Percentiles rank a stretch among this genome's conserved stretches.
These are phyloP conservation scores for Galerina sulciceps DNA, from an alignment of 768 basidiomycete genomes.

Conservation along the genomic window DNA sequence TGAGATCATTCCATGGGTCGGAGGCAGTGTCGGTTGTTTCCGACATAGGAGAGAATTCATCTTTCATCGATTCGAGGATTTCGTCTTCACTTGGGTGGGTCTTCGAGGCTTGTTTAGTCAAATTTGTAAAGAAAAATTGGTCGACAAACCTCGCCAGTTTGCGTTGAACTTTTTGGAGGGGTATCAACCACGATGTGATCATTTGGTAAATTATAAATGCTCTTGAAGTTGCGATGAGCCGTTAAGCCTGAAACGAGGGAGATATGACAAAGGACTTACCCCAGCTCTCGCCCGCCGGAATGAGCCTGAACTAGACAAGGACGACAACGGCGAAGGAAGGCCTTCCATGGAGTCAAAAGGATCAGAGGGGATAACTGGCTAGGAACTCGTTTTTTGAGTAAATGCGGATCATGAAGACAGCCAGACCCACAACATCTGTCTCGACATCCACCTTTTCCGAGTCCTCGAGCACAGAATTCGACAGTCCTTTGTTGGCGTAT, in stretches of 20 bases:
- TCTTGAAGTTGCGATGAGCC: slow-evolving; percentile 14
- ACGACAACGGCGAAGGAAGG: background rate
- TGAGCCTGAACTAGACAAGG: slow-evolving; percentile 15
- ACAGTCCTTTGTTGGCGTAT: too few relatives aligned
- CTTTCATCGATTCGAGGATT: too few relatives aligned
- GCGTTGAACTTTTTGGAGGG: background rate
- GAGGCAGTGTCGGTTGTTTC: background rate
- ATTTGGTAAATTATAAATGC: slow-evolving; percentile 33
- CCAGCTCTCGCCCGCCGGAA: slow-evolving; percentile 5
- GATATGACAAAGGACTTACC: slow-evolving; percentile 11
- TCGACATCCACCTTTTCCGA: too few relatives aligned
- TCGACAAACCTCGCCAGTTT: too few relatives aligned
- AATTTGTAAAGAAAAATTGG: background rate
- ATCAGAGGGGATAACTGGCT: background rate
- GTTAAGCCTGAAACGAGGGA: background rate
- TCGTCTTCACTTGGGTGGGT: background rate
- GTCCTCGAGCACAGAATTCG: too few relatives aligned
- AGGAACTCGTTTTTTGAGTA: background rate
- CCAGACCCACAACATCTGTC: too few relatives aligned
- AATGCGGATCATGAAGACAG: too few relatives aligned
- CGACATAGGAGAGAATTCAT: background rate
- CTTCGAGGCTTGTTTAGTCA: too few relatives aligned
- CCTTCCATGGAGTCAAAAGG: background rate
- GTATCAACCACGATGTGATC: slow-evolving; percentile 26
- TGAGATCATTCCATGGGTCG: background rate